Conservation (phyloP, 768 basidiomycete genomes). For the Collybiopsis luxurians region DNA sequence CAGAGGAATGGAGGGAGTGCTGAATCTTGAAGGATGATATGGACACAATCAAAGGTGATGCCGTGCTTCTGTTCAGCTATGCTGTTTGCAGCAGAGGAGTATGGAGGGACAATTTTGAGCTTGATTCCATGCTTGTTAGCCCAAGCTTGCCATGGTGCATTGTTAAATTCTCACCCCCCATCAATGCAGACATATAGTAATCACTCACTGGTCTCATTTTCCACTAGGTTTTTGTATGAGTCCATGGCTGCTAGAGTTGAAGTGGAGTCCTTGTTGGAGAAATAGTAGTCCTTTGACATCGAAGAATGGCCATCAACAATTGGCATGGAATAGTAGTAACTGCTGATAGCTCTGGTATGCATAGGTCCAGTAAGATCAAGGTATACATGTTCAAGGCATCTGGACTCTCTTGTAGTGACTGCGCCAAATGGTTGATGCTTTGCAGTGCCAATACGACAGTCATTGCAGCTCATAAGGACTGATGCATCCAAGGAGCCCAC, state of each 20-base stretch:
- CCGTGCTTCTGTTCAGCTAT: slow-evolving; percentile 15
- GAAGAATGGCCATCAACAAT: not conserved
- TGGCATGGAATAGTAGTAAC: not conserved
- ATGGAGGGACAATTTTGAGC: slow-evolving; percentile 17
- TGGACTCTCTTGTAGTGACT: not conserved
- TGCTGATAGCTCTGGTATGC: not conserved
- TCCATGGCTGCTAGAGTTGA: slow-evolving; percentile 9
- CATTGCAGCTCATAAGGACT: not conserved
- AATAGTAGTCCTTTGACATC: not conserved
- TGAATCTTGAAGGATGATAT: not conserved
- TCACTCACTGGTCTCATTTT: not conserved
- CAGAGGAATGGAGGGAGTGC: not conserved
- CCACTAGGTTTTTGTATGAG: not conserved
- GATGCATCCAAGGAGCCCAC: not conserved
- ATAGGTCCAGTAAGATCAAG: not conserved
- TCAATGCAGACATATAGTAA: slow-evolving; percentile 14
- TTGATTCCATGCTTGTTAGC: slow-evolving; percentile 16
- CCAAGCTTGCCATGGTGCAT: slow-evolving; percentile 5
- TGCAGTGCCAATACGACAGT: not conserved
- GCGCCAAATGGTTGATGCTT: not conserved
- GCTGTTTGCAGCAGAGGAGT: slow-evolving; percentile 25
- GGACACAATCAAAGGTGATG: not conserved
- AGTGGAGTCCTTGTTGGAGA: not conserved
- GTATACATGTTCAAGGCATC: not conserved
- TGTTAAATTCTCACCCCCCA: slow-evolving; percentile 22